Evolutionary conservation across 805 yeast genomes (phyloP).

Genomic region (Wickerhamiella dianesei): DNA sequence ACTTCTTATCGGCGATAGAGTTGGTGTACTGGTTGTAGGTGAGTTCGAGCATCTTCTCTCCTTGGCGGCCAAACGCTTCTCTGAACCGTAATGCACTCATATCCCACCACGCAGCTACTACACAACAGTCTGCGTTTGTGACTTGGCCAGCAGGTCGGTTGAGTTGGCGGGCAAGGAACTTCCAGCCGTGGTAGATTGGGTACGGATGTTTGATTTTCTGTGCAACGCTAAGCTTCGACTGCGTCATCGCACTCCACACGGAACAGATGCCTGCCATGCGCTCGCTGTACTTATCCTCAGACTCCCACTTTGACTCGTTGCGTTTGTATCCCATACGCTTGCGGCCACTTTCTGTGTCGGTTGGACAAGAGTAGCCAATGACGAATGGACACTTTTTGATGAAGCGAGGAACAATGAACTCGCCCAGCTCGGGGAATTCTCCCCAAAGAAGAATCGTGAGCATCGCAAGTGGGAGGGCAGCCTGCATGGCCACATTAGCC

Average conservation of each 20-base stretch:
- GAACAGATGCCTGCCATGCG: slow-evolving; percentile 77
- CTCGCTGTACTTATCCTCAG: slow-evolving; percentile 62
- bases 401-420: slow-evolving; percentile 59
- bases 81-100: slow-evolving; percentile 48
- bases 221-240: slow-evolving; percentile 27
- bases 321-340: slow-evolving; percentile 79
- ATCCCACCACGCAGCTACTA: slow-evolving; percentile 87
- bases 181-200: slow-evolving; percentile 52
- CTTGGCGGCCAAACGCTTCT: slow-evolving; percentile 55
- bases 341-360: slow-evolving; percentile 74
- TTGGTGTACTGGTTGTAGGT: slow-evolving; percentile 40
- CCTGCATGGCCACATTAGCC: slow-evolving; percentile 61
- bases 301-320: slow-evolving; percentile 31
- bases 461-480: slow-evolving; percentile 68
- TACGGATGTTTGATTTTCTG: slow-evolving; percentile 34
- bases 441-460: slow-evolving; percentile 43
- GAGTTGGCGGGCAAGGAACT: slow-evolving; percentile 52
- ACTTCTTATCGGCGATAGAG: slow-evolving; percentile 37
- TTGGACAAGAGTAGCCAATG: slow-evolving; percentile 64
- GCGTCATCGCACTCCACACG: slow-evolving; percentile 62
- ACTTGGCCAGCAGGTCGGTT: slow-evolving; percentile 41
- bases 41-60: slow-evolving; percentile 40
- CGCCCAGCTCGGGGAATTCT: slow-evolving; percentile 38
- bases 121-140: slow-evolving; percentile 55
- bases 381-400: slow-evolving; percentile 84